Evolutionary conservation across 345 rosid species (phyloP).

Genomic region (Brassica napus): Da-Ae NC_063441.1:22349001-22349500

Average conservation of each 20-base stretch:
- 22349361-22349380: slow-evolving; percentile 87
- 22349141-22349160: slow-evolving; percentile 11
- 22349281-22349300: slow-evolving; percentile 3
- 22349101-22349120: not conserved
- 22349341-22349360: slow-evolving; percentile 64
- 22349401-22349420: slow-evolving; percentile 73
- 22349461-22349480: slow-evolving; percentile 85
- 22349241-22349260: not conserved
- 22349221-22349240: slow-evolving; percentile 7
- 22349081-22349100: not conserved
- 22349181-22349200: no score
- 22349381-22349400: slow-evolving; percentile 92
- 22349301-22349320: not conserved
- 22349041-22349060: slow-evolving; percentile 20
- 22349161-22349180: not conserved
- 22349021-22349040: slow-evolving; percentile 16
- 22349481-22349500: slow-evolving; percentile 73
- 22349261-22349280: not conserved
- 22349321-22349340: not conserved
- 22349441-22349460: slow-evolving; percentile 87
- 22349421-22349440: slow-evolving; percentile 83
- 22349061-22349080: slow-evolving; percentile 30
- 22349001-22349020: slow-evolving; percentile 29
- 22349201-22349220: not conserved
- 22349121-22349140: slow-evolving; percentile 5